These are phyloP conservation scores for Viola odorata DNA, from an alignment of 345 rosid species.

Conservation along the genomic window DNA sequence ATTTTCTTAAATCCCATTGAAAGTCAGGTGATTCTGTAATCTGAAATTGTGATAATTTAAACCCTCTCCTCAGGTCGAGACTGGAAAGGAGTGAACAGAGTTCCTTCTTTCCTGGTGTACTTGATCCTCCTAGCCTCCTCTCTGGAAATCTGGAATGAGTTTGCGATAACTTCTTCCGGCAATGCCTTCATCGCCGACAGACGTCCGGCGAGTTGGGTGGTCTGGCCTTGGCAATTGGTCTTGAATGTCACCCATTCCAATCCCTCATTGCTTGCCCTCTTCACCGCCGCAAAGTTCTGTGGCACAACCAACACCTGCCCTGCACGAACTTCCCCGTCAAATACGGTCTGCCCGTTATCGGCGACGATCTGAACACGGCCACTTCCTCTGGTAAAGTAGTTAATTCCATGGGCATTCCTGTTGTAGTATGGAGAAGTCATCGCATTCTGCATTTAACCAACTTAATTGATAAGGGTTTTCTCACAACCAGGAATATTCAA, in stretches of 20 bases:
- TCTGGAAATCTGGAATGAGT: constrained; percentile 28
- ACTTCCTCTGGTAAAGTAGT: constrained; percentile 26
- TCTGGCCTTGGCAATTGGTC: constrained; percentile 20
- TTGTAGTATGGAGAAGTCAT: constrained; percentile 27
- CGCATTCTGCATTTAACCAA: constrained; percentile 25
- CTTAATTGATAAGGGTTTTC: too few species aligned
- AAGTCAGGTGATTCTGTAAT: too few species aligned
- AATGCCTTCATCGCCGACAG: constrained; percentile 16
- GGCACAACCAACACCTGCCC: constrained; percentile 32
- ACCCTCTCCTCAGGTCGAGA: neutral
- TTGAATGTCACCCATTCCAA: constrained; percentile 33
- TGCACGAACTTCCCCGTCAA: constrained; percentile 17
- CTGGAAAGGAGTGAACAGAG: neutral
- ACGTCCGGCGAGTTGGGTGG: constrained; percentile 25
- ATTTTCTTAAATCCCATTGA: neutral
- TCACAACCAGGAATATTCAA: too few species aligned
- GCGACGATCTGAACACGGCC: constrained; percentile 26
- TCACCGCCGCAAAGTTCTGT: constrained; percentile 23
- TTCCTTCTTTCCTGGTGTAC: constrained; percentile 11
- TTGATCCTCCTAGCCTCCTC: constrained; percentile 32
- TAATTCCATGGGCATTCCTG: constrained; percentile 32
- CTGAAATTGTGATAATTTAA: too few species aligned
- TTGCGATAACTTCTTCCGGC: constrained; percentile 29
- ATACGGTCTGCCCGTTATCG: constrained; percentile 20
- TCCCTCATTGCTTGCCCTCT: constrained; percentile 25